These are phyloP conservation scores for Umbelopsis vinacea DNA, from an alignment of 192 early-diverging fungal species.

Conservation along the genomic window DNA sequence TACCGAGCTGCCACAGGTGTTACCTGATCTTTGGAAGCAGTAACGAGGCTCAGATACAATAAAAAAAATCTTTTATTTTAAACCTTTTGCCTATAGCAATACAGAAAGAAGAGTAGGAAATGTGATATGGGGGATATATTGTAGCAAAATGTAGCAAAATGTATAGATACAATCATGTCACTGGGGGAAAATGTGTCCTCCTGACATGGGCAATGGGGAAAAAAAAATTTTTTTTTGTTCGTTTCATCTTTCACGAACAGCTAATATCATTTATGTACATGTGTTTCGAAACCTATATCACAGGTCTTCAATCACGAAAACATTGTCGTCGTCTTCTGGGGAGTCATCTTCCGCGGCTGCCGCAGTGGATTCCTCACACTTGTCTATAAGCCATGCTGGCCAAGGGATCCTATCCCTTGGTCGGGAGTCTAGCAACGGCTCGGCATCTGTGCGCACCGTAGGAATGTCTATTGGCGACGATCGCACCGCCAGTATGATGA, in stretches of 20 bases:
- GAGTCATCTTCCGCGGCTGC: neutral
- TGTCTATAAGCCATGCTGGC: slow-evolving; percentile 12
- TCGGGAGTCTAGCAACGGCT: neutral
- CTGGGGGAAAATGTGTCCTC: no score
- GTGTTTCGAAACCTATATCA: neutral
- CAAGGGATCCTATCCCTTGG: neutral
- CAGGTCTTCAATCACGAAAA: slow-evolving; percentile 10
- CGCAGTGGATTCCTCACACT: slow-evolving; percentile 2
- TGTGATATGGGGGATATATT: neutral
- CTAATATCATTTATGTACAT: neutral
- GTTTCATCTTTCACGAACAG: neutral
- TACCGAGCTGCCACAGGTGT: slow-evolving; percentile 60
- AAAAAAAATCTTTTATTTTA: no score
- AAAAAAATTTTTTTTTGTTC: neutral
- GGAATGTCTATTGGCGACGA: slow-evolving; percentile 15
- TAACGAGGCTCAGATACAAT: no score
- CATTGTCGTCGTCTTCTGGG: neutral
- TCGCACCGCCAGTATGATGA: neutral
- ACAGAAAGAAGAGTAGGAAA: neutral
- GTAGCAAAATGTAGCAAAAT: neutral
- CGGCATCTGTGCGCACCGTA: neutral
- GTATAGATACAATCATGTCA: neutral
- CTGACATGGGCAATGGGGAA: neutral
- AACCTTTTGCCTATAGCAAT: no score
- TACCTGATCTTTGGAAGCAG: slow-evolving; percentile 62